Base-by-base conservation (phyloP, 352 stramenopile species). In the Saprolegnia diclina region DNA sequence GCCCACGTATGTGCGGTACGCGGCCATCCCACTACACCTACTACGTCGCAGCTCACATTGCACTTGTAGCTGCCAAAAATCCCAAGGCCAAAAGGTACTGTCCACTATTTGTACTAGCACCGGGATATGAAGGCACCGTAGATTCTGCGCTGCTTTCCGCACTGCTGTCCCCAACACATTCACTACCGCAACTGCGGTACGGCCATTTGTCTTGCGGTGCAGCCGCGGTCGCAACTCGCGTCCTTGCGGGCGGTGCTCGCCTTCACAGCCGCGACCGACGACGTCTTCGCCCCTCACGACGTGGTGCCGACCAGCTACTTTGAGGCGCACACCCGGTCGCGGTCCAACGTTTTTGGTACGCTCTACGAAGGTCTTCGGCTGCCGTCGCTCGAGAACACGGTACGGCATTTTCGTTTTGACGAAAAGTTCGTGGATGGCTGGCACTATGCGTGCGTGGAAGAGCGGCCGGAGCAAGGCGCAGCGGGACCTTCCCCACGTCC, bases 401-500 rank as follows among this genome's bases (percentile, higher is more conserved):
- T 21, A 9, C 52, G 35, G 11, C 52, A 59, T 59, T 76, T 76
- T 53, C 44, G 37, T 14, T 77, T 77, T 59, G 65, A 75, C 22
- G 74, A 79, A 38, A 76, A 79, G 52, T 73, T 81, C 37, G 76
- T 66, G 56, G 68, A 75, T 50, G 77, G 79, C 53, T 86, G 79
- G 79, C 72, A 82, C 64, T 86, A 86, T 72, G 77, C 80, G 67
- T 72, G 77, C 80, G 67, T 86, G 77, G 77, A 80, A 81, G 24
- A 86, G 77, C 67, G 79, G 79, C 40, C 81, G 76, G n/a, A 83
- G 77, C 61, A 77, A 83, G 57, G 69, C 76, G 16, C 74, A 81
- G 62, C 76, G 79, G 11, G 75, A 75, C 1, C 68, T 67, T 1
- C 72, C 73, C 52, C 79, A 87, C 68, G 61, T 78, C 46, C 79